These are phyloP conservation scores for Vitis hybrid DNA, from an alignment of 177 flowering plant genomes.

Conservation along the genomic window DNA sequence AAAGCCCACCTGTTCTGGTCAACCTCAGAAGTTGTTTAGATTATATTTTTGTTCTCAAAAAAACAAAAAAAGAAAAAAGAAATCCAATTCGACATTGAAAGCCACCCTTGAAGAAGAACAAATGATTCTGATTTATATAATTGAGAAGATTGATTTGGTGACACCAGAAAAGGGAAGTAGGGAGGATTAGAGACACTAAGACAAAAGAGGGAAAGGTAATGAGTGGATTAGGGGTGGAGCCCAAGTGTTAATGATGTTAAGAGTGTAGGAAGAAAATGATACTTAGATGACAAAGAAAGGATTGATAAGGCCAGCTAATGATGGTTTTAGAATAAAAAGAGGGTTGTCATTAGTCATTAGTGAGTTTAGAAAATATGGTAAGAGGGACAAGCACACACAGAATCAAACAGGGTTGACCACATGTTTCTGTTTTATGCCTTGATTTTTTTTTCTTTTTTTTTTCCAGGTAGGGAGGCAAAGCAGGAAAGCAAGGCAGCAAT, in stretches of 20 bases:
- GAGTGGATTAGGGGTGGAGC: slow-evolving; percentile 21
- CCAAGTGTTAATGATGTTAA: slow-evolving; percentile 20
- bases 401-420: slow-evolving; percentile 18
- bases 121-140: neutral
- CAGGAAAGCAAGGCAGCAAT: slow-evolving; percentile 33
- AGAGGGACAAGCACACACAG: slow-evolving; percentile 11
- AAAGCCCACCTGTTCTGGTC: no score
- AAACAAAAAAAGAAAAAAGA: no score
- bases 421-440: slow-evolving; percentile 8
- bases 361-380: neutral
- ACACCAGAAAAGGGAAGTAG: neutral
- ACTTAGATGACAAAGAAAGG: slow-evolving; percentile 12
- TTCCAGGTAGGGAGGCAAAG: slow-evolving; percentile 1
- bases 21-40: no score
- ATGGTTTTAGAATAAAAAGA: slow-evolving; percentile 10
- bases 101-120: no score
- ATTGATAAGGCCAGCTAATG: slow-evolving; percentile 12
- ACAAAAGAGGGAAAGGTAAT: slow-evolving; percentile 1
- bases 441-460: neutral
- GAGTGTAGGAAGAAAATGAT: slow-evolving; percentile 10
- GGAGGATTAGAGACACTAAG: neutral
- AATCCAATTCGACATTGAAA: no score
- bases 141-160: neutral
- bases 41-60: no score
- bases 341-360: neutral